These are phyloP conservation scores for Candida easanensis DNA, from an alignment of 805 yeast genomes.

Conservation along the genomic window DNA sequence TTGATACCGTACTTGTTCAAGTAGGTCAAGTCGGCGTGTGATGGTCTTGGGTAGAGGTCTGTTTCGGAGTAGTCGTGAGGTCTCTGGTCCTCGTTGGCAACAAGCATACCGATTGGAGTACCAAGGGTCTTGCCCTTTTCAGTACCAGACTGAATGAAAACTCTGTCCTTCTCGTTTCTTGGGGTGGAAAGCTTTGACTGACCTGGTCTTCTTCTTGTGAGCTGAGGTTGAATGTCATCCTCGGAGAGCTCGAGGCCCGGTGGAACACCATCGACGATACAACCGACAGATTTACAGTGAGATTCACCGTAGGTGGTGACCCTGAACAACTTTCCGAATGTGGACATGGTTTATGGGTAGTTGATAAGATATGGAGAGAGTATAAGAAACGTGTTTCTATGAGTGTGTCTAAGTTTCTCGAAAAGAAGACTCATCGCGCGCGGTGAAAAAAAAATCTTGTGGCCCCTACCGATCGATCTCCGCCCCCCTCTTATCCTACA, in stretches of 20 bases:
- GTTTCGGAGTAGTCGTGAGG: slow-evolving; percentile 96
- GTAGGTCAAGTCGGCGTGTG: slow-evolving; percentile 97
- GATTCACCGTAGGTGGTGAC: slow-evolving; percentile 98
- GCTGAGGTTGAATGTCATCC: slow-evolving; percentile 90
- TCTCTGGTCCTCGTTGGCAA: slow-evolving; percentile 91
- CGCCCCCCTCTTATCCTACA: no score
- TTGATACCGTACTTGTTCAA: slow-evolving; percentile 86
- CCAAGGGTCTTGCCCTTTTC: slow-evolving; percentile 90
- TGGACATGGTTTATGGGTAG: slow-evolving; percentile 49
- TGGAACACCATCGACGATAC: slow-evolving; percentile 97
- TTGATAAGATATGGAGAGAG: background rate
- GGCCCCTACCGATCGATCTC: background rate
- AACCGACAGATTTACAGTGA: slow-evolving; percentile 96
- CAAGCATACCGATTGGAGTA: slow-evolving; percentile 93
- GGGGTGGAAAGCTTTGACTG: slow-evolving; percentile 92
- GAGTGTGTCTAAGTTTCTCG: background rate
- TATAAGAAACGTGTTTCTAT: background rate
- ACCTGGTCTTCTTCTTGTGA: slow-evolving; percentile 97
- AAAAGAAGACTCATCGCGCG: slow-evolving; percentile 6
- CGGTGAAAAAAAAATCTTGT: slow-evolving; percentile 2
- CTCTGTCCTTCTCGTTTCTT: slow-evolving; percentile 91
- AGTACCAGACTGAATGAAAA: slow-evolving; percentile 91
- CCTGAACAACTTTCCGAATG: slow-evolving; percentile 59
- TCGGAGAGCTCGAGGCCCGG: slow-evolving; percentile 88
- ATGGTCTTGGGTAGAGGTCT: slow-evolving; percentile 94